Evolutionary conservation across 2,329 filamentous ascomycete species (phyloP).

Genomic region (Aureobasidium uvarum): DNA sequence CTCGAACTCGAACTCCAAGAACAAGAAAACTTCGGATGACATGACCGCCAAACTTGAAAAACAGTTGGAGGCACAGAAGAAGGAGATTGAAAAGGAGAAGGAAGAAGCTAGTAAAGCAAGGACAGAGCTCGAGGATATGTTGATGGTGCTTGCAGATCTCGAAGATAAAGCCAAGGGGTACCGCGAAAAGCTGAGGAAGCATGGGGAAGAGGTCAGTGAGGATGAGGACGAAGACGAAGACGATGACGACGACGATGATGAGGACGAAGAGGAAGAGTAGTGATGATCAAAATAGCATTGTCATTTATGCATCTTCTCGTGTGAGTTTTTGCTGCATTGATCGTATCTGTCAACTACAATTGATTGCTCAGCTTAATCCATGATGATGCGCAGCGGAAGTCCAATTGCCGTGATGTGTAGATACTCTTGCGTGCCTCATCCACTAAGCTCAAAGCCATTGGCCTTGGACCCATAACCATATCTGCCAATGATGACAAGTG

Average conservation of each 20-base stretch:
- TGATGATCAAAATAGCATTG: not conserved
- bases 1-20: constrained; percentile 18
- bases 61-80: constrained; percentile 31
- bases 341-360: too few relatives aligned
- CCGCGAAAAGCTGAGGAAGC: constrained; percentile 32
- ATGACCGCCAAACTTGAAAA: constrained; percentile 23
- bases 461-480: too few relatives aligned
- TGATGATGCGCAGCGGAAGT: too few relatives aligned
- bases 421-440: too few relatives aligned
- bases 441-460: too few relatives aligned
- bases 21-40: constrained; percentile 2
- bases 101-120: constrained; percentile 40
- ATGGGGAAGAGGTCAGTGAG: constrained; percentile 37
- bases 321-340: too few relatives aligned
- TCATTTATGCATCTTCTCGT: not conserved
- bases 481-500: too few relatives aligned
- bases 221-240: constrained; percentile 35
- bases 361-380: too few relatives aligned
- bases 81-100: constrained; percentile 43
- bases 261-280: constrained; percentile 32
- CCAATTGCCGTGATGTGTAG: too few relatives aligned
- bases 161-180: constrained; percentile 44
- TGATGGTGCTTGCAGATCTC: constrained; percentile 50
- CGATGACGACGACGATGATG: constrained; percentile 35
- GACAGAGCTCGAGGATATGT: constrained; percentile 49